Evolutionary conservation across 495 filamentous ascomycete genomes (phyloP).

Genomic region (Talaromyces trachyspermus): DNA sequence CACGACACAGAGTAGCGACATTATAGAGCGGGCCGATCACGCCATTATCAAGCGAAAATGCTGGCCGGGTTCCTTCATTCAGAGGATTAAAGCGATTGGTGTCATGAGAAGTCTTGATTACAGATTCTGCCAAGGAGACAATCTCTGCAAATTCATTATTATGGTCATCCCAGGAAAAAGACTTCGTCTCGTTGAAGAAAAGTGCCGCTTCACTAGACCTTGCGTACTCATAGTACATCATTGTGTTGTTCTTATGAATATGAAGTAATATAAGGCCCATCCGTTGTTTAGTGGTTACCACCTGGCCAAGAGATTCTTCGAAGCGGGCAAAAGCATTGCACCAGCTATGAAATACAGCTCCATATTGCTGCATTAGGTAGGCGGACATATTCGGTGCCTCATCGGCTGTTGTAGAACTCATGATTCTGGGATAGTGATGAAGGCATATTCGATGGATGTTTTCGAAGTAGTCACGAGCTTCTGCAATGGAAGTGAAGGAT

Average conservation of each 20-base stretch:
- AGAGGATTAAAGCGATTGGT: too few species aligned
- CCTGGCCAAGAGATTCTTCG: conserved; percentile 7
- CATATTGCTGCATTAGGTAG: conserved; percentile 5
- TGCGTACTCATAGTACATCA: conserved; percentile 9
- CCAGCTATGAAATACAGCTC: conserved; percentile 10
- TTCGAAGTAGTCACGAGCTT: conserved; percentile 18
- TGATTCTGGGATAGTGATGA: not conserved
- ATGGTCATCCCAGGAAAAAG: conserved; percentile 14
- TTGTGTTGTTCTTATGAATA: conserved; percentile 9
- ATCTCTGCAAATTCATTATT: conserved; percentile 18
- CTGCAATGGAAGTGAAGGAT: conserved; percentile 12
- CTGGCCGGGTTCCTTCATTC: conserved; percentile 9
- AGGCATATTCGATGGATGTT: conserved; percentile 3
- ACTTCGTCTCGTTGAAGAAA: not conserved
- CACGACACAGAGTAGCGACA: conserved; percentile 52
- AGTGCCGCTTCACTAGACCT: not conserved
- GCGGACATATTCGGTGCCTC: not conserved
- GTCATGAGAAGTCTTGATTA: conserved; percentile 6
- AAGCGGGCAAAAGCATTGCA: conserved; percentile 13
- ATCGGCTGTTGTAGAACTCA: not conserved
- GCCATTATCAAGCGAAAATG: conserved; percentile 28
- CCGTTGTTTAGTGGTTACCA: conserved; percentile 10
- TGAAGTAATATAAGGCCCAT: conserved; percentile 14
- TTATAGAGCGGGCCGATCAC: conserved; percentile 50
- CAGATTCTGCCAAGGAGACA: conserved; percentile 15